Evolutionary conservation across 225 moss, liverwort and hornwort genomes (phyloP).

Genomic region (Marchantia paleacea): DNA sequence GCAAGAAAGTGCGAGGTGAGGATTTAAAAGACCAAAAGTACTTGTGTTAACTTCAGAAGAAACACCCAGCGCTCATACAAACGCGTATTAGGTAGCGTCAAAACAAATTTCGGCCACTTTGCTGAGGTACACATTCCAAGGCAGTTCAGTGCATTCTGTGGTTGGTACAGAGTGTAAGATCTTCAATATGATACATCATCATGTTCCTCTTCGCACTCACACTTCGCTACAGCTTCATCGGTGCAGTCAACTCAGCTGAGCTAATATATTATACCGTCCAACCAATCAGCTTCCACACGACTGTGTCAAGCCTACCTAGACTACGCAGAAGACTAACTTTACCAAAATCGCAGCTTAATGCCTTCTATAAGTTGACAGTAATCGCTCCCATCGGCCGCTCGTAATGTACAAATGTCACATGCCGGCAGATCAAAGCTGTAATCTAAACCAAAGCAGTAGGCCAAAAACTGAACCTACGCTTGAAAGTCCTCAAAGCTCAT

Average conservation of each 20-base stretch:
- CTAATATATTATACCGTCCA: background rate
- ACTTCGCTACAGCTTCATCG: background rate
- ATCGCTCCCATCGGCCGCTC: background rate
- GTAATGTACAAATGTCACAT: slow-evolving; percentile 8
- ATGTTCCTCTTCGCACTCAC: background rate
- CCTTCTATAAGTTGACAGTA: background rate
- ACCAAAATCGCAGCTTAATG: background rate
- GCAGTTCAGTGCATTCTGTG: background rate
- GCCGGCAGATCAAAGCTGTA: background rate
- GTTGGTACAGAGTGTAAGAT: background rate
- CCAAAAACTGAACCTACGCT: background rate
- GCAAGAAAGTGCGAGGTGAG: too few relatives aligned
- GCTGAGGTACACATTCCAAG: background rate
- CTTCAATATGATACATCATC: slow-evolving; percentile 8
- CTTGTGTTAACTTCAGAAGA: too few relatives aligned
- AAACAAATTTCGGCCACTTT: too few relatives aligned
- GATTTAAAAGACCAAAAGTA: too few relatives aligned
- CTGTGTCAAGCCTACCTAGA: background rate
- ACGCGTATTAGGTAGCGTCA: too few relatives aligned
- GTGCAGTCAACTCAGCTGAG: background rate
- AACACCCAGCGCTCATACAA: too few relatives aligned
- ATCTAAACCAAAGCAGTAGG: background rate
- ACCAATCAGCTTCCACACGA: background rate
- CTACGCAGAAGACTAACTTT: background rate
- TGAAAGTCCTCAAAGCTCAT: background rate